A percentile compares a stretch with the other conserved stretches of the same genome.
Evolutionary conservation across 345 rosid genomes (phyloP).

Genomic region (Linum trigynum): DNA sequence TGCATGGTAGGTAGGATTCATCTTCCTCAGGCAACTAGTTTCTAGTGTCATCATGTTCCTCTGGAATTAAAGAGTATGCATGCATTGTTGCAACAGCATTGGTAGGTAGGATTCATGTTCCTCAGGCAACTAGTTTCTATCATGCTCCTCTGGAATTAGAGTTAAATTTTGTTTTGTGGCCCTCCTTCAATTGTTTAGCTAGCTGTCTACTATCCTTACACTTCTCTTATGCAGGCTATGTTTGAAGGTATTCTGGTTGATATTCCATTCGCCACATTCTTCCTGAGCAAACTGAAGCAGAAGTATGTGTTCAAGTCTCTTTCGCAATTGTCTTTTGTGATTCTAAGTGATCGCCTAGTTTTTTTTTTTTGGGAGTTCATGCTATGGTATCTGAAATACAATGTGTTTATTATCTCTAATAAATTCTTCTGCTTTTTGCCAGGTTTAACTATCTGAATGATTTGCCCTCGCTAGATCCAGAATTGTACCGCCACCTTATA

Average conservation of each 20-base stretch:
- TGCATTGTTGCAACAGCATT: no score
- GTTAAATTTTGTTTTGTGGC: neutral
- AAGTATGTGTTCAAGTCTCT: slow-evolving; percentile 43
- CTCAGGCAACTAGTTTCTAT: no score
- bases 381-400: no score
- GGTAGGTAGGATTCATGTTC: no score
- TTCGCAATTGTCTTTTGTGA: neutral
- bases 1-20: no score
- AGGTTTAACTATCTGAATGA: slow-evolving; percentile 93
- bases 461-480: slow-evolving; percentile 95
- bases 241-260: slow-evolving; percentile 99
- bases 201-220: neutral
- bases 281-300: slow-evolving; percentile 93
- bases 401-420: no score
- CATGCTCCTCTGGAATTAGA: no score
- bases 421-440: slow-evolving; percentile 7
- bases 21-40: no score
- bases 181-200: neutral
- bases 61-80: no score
- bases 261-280: slow-evolving; percentile 96
- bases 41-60: no score
- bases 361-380: neutral
- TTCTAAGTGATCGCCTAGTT: neutral
- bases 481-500: slow-evolving; percentile 90
- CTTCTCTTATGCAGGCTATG: slow-evolving; percentile 66